Percentiles rank a stretch among this genome's conserved stretches.
Evolutionary conservation across 208 protist species (phyloP).

Genomic region (Leishmania braziliensis): DNA sequence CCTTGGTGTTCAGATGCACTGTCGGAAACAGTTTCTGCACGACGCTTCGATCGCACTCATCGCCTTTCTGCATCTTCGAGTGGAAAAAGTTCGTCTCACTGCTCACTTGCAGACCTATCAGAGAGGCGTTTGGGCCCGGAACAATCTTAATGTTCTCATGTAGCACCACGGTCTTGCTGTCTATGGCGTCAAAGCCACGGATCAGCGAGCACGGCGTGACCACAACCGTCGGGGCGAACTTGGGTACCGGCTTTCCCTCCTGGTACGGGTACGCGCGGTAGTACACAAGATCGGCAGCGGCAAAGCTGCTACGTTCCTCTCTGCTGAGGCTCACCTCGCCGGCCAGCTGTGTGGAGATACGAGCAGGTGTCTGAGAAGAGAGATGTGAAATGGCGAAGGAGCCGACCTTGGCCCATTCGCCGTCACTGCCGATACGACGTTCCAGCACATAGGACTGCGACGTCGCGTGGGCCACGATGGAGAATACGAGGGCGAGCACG

Average conservation of each 20-base stretch:
- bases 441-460: conserved; percentile 73
- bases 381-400: conserved; percentile 60
- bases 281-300: conserved; percentile 56
- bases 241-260: conserved; percentile 16
- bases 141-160: conserved; percentile 68
- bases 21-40: conserved; percentile 82
- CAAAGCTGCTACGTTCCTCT: conserved; percentile 54
- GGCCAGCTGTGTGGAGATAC: conserved; percentile 41
- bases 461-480: conserved; percentile 25
- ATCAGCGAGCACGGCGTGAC: conserved; percentile 83
- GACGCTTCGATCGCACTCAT: conserved; percentile 85
- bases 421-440: conserved; percentile 52
- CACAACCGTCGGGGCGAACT: conserved; percentile 42
- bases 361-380: conserved; percentile 44
- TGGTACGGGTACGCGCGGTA: conserved; percentile 65
- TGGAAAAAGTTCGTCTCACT: conserved; percentile 88
- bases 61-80: conserved; percentile 81
- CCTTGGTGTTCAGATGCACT: conserved; percentile 48
- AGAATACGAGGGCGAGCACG: conserved; percentile 20
- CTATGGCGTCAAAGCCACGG: conserved; percentile 82
- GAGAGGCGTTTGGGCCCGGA: conserved; percentile 48
- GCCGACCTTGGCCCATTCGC: conserved; percentile 53
- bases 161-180: conserved; percentile 73
- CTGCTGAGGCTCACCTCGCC: conserved; percentile 20
- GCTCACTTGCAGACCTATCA: conserved; percentile 74